Base-by-base conservation (phyloP, 2,329 filamentous ascomycete genomes). In the Arthrobotrys conoides region DNA sequence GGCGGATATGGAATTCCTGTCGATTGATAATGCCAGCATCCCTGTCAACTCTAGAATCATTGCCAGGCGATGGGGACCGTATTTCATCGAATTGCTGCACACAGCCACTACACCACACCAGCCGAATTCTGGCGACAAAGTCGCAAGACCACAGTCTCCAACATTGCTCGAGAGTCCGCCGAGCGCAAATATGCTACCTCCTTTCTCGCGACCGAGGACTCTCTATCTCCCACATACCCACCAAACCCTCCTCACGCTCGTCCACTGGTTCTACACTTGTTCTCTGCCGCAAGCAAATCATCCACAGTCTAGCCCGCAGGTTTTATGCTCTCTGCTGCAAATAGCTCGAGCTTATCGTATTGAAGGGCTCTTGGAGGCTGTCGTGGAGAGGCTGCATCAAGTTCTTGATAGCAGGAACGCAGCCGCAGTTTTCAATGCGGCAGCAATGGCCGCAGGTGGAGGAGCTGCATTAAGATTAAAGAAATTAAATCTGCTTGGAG, bases 381-480 rank as follows among this genome's bases (percentile, higher is more conserved):
- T 96, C 0, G 93, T 98, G 9, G 94, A 98, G 84, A 90, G 95
- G 6, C 87, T 99, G 0, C 96, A 99, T 83, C 89, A 92, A 33
- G 89, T 96, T 0, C 89, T 99, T 3, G 96, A 99, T 84, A 96
- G 93, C 59, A 89, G 95, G 57, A 99, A 98, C 81, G 95, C 96
- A 0, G 96, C 96, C 0, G 96, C 96, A 5, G 94, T 99, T 0
- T 99, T 99, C 87, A 99, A 99, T 81, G 96, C 96, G 0, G 96
- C 95, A 0, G 96, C 96, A 67, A 98, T 98, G 96, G 96, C 94
- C 0, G 96, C 96, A 0, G 96, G 96, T 10, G 94, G 96, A 27
- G 96, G 96, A 0, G 94, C 59, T 92, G 93, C 59, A 93, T 95
- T 30, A 91, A 92, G 67, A 93, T 90, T 82, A 82, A 85, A 88